A percentile compares a stretch with the other conserved stretches of the same genome.
These are phyloP conservation scores for Mrakia hoshinonis DNA, from an alignment of 768 basidiomycete species.

Conservation along the genomic window DNA sequence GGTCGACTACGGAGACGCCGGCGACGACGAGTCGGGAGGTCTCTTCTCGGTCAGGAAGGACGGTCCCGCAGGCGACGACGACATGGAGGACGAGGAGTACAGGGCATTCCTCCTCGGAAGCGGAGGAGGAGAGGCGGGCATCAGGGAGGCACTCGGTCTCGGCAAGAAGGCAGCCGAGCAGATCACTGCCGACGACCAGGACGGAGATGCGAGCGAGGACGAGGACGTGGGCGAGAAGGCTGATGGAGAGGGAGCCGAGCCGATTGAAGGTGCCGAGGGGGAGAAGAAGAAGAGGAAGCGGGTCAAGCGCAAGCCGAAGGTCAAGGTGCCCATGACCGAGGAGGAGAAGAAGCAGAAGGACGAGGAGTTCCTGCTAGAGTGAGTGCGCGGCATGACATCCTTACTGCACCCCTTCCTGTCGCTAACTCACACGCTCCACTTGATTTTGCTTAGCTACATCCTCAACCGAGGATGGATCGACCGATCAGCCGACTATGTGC, in stretches of 20 bases:
- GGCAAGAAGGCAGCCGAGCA: constrained; percentile 30
- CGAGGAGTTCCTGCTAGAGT: constrained; percentile 87
- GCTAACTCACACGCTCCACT: not conserved
- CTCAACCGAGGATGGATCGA: constrained; percentile 97
- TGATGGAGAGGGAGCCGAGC: constrained; percentile 34
- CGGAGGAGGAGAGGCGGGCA: constrained; percentile 57
- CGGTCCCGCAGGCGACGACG: constrained; percentile 57
- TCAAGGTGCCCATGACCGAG: constrained; percentile 27
- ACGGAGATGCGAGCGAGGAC: constrained; percentile 23
- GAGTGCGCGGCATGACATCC: constrained; percentile 37
- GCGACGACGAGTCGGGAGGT: constrained; percentile 49
- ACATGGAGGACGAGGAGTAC: constrained; percentile 73
- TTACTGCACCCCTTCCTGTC: not conserved
- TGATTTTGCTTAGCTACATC: constrained; percentile 62
- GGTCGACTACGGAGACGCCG: constrained; percentile 41
- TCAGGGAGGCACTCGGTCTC: constrained; percentile 56
- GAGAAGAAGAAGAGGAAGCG: constrained; percentile 31
- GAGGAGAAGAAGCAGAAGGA: constrained; percentile 56
- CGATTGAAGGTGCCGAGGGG: constrained; percentile 29
- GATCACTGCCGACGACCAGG: constrained; percentile 32
- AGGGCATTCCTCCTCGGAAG: constrained; percentile 64
- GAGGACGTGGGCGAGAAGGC: constrained; percentile 10
- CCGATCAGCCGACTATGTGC: constrained; percentile 58
- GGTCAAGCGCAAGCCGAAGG: constrained; percentile 32
- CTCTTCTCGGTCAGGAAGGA: constrained; percentile 51